Evolutionary conservation across 31 red algal species (phyloP).

Genomic region (Porphyra umbilicalis): DNA sequence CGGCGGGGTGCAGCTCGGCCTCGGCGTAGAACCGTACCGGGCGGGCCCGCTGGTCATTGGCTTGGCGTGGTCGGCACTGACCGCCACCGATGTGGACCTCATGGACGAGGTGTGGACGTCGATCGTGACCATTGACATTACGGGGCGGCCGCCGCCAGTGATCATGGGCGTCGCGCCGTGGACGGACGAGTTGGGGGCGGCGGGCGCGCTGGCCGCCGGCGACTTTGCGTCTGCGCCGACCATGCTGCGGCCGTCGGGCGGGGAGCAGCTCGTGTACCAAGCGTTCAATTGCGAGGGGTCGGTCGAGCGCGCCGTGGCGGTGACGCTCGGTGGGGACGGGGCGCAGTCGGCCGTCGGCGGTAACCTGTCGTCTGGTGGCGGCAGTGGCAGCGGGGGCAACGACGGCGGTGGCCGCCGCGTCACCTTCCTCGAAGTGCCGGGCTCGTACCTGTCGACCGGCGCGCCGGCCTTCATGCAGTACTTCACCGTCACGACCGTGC

Average conservation of each 20-base stretch:
- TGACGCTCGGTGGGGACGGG: not conserved
- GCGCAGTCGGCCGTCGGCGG: not conserved
- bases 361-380: no score
- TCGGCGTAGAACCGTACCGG: slow-evolving; percentile 35
- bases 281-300: slow-evolving; percentile 11
- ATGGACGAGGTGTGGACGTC: slow-evolving; percentile 18
- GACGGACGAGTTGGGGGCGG: slow-evolving; percentile 10
- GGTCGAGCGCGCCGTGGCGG: not conserved
- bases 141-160: slow-evolving; percentile 39
- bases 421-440: not conserved
- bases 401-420: not conserved
- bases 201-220: slow-evolving; percentile 12
- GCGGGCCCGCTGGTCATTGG: slow-evolving; percentile 21
- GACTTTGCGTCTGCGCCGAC: slow-evolving; percentile 14
- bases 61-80: slow-evolving; percentile 30
- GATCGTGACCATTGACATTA: slow-evolving; percentile 23
- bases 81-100: slow-evolving; percentile 9
- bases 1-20: slow-evolving; percentile 27
- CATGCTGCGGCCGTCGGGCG: slow-evolving; percentile 10
- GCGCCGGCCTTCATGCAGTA: slow-evolving; percentile 14
- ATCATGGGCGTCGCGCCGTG: slow-evolving; percentile 22
- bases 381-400: no score
- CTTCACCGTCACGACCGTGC: slow-evolving; percentile 21
- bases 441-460: slow-evolving; percentile 18
- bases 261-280: slow-evolving; percentile 13